Percentiles rank a stretch among this genome's conserved stretches.
Evolutionary conservation across 345 rosid genomes (phyloP).

Genomic region (Eucalyptus shirleyi): DNA sequence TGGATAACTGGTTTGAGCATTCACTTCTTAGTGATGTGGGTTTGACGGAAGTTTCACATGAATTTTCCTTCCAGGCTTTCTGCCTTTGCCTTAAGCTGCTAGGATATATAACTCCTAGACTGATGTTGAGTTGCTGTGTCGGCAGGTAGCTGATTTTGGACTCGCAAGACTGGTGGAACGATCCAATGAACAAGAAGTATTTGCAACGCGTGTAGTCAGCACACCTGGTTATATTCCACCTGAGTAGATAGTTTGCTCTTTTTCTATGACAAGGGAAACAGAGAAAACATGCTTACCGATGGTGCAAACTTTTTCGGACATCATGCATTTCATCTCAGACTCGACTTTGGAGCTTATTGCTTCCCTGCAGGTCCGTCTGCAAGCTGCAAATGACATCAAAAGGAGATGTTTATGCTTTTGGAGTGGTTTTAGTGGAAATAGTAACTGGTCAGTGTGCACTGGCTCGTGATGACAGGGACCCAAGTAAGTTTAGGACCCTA

Average conservation of each 20-base stretch:
- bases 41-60: not conserved
- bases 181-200: constrained; percentile 21
- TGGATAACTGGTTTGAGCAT: not conserved
- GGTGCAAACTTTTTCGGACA: not conserved
- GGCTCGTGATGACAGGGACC: constrained; percentile 31
- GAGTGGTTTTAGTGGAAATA: constrained; percentile 52
- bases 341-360: not conserved
- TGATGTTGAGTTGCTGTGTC: not conserved
- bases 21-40: not conserved
- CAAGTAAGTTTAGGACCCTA: constrained; percentile 31
- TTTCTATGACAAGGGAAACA: not conserved
- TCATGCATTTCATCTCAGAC: not conserved
- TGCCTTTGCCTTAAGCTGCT: not conserved
- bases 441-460: constrained; percentile 44
- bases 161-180: constrained; percentile 46
- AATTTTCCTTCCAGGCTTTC: not conserved
- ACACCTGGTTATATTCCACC: constrained; percentile 67
- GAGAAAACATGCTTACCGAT: not conserved
- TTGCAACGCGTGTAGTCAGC: constrained; percentile 51
- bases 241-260: constrained; percentile 11
- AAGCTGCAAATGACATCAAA: constrained; percentile 52
- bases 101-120: not conserved
- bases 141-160: constrained; percentile 58
- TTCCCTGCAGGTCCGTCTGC: constrained; percentile 27
- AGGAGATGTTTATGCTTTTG: constrained; percentile 55